Base-by-base conservation (phyloP, 495 filamentous ascomycete species). In the Aspergillus biplanus region DNA sequence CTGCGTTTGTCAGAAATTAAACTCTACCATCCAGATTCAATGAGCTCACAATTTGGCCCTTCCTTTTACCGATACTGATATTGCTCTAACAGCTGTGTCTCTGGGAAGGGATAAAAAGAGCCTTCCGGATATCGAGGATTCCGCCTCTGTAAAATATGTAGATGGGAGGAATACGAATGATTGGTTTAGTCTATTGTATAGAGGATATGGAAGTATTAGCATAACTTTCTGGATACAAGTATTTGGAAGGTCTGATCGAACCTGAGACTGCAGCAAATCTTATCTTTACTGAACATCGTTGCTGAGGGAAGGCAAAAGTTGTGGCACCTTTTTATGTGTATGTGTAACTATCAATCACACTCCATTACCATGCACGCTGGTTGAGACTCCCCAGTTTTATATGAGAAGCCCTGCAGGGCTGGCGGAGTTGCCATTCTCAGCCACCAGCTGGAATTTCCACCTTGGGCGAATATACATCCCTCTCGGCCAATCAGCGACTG, bases 161-260 rank as follows among this genome's bases (percentile, higher is more conserved):
- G 59, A 52, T 18, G 56, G 63, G 9, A 72, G 34, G 32, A 68
- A 70, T 46, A 72, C 57, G 52, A 65, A 68, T 39, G 67, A 54
- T 49, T 65, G 44, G 33, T 68, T 64, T 4, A 72, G 55, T 31
- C 69, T 71, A 59, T 9, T 44, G n/a, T 44, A 49, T 18, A 18
- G 7, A 49, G 15, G 37, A 39, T 39, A 39, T 39, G 37, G 27
- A 48, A 33, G 8, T 15, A 48, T 39, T 48, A 58, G 39, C 44
- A 47, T 48, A 13, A 32, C 46, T 5, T 4, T 49, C 46, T 18
- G 18, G 18, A 49, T 49, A 49, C 18, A 18, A 49, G 6, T 16
- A 54, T 11, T 54, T 37, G 52, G 52, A 42, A 27, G 7, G 6
- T 47, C 4, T 48, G 39, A 33, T 48, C 56, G 27, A 42, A 60